Conservation (phyloP, 306 rosid genomes). For the Ochetophila trinervis region DNA sequence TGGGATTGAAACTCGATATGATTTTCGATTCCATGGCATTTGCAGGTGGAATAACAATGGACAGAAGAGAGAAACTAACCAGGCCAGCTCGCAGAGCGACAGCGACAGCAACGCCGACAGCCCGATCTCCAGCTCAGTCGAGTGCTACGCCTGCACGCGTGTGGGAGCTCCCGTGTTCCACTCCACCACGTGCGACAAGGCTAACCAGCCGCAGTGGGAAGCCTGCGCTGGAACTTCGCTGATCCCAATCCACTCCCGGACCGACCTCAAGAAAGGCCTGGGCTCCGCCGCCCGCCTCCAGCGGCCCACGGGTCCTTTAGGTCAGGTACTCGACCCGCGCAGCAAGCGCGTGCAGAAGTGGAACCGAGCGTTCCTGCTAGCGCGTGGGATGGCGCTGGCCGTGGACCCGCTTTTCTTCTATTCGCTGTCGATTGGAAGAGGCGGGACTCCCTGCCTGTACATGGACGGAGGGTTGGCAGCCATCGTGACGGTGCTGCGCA, state of each 20-base stretch:
- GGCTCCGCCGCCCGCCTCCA: not conserved
- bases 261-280: constrained; percentile 29
- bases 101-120: constrained; percentile 24
- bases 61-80: constrained; percentile 12
- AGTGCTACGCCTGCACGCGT: constrained; percentile 94
- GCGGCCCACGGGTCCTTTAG: constrained; percentile 36
- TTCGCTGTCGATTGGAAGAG: constrained; percentile 80
- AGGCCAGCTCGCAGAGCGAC: constrained; percentile 9
- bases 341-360: constrained; percentile 76
- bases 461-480: constrained; percentile 89
- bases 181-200: constrained; percentile 81
- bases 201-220: constrained; percentile 81
- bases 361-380: constrained; percentile 75
- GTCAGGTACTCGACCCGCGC: constrained; percentile 70
- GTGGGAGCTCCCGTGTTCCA: constrained; percentile 82
- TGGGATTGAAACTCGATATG: not conserved
- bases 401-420: constrained; percentile 90
- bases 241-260: constrained; percentile 57
- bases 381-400: constrained; percentile 86
- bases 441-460: constrained; percentile 79
- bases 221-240: constrained; percentile 86
- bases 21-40: not conserved
- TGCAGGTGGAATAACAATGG: constrained; percentile 48
- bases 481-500: constrained; percentile 63
- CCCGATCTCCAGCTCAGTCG: constrained; percentile 31